A percentile compares a stretch with the other conserved stretches of the same genome.
Evolutionary conservation across 495 filamentous ascomycete species (phyloP).

Genomic region (Daldinia bambusicola): DNA sequence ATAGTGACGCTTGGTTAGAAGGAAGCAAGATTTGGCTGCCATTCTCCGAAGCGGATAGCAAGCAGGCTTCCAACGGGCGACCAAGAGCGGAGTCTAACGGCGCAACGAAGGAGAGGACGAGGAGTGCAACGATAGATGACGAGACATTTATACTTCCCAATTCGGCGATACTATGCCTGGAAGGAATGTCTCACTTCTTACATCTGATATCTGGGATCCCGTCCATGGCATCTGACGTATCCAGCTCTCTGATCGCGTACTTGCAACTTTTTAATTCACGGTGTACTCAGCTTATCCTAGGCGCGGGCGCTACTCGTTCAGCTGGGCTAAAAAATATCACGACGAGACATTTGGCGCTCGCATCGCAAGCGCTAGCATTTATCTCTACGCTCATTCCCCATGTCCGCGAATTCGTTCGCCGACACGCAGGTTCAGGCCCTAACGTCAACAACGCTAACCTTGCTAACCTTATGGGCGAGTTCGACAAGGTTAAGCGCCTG

Average conservation of each 20-base stretch:
- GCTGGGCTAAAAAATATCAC: conserved; percentile 96
- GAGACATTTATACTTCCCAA: conserved; percentile 87
- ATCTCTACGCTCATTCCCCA: conserved; percentile 89
- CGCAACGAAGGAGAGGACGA: conserved; percentile 69
- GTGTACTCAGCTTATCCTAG: conserved; percentile 91
- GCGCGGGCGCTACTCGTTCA: conserved; percentile 89
- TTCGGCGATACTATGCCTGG: conserved; percentile 80
- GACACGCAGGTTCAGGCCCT: conserved; percentile 72
- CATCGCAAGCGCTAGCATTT: conserved; percentile 89
- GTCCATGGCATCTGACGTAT: conserved; percentile 85
- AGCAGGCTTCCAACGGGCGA: conserved; percentile 45
- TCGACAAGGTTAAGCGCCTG: conserved; percentile 88
- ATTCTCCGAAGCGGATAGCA: conserved; percentile 52
- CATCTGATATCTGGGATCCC: conserved; percentile 85
- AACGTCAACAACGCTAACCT: conserved; percentile 58
- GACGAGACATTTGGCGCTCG: conserved; percentile 92
- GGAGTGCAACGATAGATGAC: conserved; percentile 82
- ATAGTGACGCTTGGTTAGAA: conserved; percentile 77
- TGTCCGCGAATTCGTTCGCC: conserved; percentile 87
- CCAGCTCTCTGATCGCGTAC: conserved; percentile 69
- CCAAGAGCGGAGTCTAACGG: conserved; percentile 60
- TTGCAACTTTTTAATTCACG: conserved; percentile 93
- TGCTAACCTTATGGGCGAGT: conserved; percentile 77
- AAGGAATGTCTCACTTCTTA: conserved; percentile 82
- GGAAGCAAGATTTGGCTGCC: conserved; percentile 77